Evolutionary conservation across 768 basidiomycete species (phyloP).

Genomic region (Piloderma croceum): DNA sequence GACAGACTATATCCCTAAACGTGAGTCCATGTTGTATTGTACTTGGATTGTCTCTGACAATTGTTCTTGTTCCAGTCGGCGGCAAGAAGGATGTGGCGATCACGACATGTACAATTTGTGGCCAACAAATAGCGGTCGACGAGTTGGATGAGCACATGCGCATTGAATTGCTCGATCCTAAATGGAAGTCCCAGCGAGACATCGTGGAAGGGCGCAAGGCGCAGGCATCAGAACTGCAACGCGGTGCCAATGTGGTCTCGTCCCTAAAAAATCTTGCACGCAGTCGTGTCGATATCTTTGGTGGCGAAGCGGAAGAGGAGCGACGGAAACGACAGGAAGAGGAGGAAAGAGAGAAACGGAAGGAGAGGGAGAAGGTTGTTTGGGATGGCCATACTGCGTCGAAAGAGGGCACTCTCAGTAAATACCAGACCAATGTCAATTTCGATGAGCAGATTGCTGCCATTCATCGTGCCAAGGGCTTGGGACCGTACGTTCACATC

Average conservation of each 20-base stretch:
- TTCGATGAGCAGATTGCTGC: conserved; percentile 98
- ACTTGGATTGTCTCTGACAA: conserved; percentile 5
- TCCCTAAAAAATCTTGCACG: conserved; percentile 91
- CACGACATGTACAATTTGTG: conserved; percentile 89
- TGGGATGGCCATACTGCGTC: conserved; percentile 99
- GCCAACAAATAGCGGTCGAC: conserved; percentile 94
- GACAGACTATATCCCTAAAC: conserved; percentile 92
- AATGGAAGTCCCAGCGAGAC: conserved; percentile 96
- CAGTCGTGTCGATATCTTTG: conserved; percentile 97
- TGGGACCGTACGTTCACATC: conserved; percentile 63
- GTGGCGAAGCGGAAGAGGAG: conserved; percentile 90
- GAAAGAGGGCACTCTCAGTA: conserved; percentile 86
- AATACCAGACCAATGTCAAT: conserved; percentile 89
- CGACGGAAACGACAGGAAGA: conserved; percentile 83
- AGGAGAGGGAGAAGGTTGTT: conserved; percentile 90
- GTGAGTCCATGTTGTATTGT: conserved; percentile 40
- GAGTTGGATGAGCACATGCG: conserved; percentile 97
- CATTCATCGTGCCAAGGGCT: conserved; percentile 88
- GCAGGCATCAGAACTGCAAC: conserved; percentile 80
- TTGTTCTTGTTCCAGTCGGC: conserved; percentile 45
- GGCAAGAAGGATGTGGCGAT: conserved; percentile 62
- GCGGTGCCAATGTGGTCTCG: conserved; percentile 89
- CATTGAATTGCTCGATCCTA: conserved; percentile 94
- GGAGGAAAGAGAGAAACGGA: conserved; percentile 71
- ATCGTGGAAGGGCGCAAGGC: conserved; percentile 84